Percentiles rank a stretch among this genome's conserved stretches.
Evolutionary conservation across 140 eudicot species (phyloP).

Genomic region (Oenanthe javanica): DNA sequence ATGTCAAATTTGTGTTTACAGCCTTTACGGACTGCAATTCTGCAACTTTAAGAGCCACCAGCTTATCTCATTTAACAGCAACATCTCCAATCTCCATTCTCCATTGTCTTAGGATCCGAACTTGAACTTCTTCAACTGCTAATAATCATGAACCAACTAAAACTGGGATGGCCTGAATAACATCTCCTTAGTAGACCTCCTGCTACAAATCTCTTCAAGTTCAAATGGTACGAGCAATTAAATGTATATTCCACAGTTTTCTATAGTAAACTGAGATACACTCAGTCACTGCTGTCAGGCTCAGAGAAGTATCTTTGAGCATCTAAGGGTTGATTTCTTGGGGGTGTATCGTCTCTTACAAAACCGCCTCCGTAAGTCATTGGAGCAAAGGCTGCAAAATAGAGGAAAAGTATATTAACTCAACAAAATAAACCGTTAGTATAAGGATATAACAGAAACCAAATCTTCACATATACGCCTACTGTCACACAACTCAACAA

Average conservation of each 20-base stretch:
- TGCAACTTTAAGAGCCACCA: neutral
- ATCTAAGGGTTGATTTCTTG: constrained; percentile 60
- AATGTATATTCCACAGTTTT: neutral
- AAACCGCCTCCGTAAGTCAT: constrained; percentile 39
- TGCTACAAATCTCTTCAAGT: neutral
- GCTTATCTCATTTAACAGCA: neutral
- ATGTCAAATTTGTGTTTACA: neutral
- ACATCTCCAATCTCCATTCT: neutral
- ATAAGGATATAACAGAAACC: neutral
- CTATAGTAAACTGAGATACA: neutral
- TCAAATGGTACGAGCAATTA: neutral
- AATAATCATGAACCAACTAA: neutral
- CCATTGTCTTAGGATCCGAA: neutral
- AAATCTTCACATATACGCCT: neutral
- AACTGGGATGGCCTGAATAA: neutral
- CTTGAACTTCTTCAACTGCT: neutral
- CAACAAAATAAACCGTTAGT: neutral
- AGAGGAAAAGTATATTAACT: neutral
- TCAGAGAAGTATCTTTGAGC: constrained; percentile 53
- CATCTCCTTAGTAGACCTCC: neutral
- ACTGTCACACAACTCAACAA: neutral
- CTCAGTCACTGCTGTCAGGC: constrained; percentile 39
- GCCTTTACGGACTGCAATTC: neutral
- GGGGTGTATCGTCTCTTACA: constrained; percentile 33
- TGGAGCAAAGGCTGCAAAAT: constrained; percentile 81